Percentiles rank a stretch among this genome's conserved stretches.
Conservation (phyloP, 1,284 basidiomycete species). For the Melampsora larici-populina region DNA sequence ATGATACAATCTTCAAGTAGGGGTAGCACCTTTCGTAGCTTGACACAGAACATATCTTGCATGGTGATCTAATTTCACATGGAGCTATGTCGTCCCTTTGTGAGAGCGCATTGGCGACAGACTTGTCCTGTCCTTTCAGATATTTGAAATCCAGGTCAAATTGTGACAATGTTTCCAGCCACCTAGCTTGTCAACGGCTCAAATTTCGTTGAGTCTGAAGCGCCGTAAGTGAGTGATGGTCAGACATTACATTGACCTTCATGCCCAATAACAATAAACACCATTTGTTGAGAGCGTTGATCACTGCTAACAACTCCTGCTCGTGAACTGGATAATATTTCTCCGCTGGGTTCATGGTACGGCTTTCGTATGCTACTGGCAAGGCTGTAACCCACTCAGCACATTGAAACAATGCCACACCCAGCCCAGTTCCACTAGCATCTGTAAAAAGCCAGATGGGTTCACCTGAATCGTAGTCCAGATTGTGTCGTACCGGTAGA, state of each 20-base stretch:
- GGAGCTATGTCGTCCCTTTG: neutral
- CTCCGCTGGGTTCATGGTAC: neutral
- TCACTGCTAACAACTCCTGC: conserved; percentile 1
- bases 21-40: conserved; percentile 1
- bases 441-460: neutral
- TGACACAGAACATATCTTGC: neutral
- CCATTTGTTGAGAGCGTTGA: neutral
- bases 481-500: neutral
- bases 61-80: neutral
- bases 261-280: neutral
- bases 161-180: neutral
- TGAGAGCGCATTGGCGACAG: neutral
- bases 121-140: neutral
- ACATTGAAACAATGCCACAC: neutral
- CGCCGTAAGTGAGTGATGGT: neutral
- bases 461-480: no score
- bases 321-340: conserved; percentile 3
- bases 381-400: neutral
- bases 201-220: neutral
- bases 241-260: no score
- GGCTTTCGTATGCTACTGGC: neutral
- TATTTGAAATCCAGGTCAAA: conserved; percentile 7
- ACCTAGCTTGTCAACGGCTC: neutral
- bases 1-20: neutral
- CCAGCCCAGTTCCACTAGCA: conserved; percentile 7